Base-by-base conservation (phyloP, 1,284 basidiomycete species). In the Sphagnurus paluster region DNA sequence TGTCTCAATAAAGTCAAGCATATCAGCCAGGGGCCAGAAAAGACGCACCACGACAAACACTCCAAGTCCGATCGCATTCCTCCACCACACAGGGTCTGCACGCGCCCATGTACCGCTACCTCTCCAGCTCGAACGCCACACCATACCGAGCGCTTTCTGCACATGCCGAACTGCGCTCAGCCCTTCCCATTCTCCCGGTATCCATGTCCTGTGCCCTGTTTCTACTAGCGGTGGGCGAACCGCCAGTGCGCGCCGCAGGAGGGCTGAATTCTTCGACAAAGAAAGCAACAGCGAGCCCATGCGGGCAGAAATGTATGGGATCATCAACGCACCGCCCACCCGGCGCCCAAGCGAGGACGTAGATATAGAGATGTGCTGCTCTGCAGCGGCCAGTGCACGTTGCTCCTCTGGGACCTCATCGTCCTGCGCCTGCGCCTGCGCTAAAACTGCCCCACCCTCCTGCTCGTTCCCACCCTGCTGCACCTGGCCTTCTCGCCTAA, bases 1-100 rank as follows among this genome's bases (percentile, higher is more conserved):
- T 24, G 16, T n/a, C 14, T 14, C 8, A 23, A 38, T 21, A 30
- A 23, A 17, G 19, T 23, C 37, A 10, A 36, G 16, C 25, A 17
- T 3, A 58, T 13, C 6, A n/a, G 16, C 17, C 21, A 45, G 6
- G 8, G 14, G 26, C 20, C 19, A n/a, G 13, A 33, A 7, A 23
- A 30, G 9, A 67, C 80, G 54, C 55, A 84, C 82, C 42, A 86
- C 70, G 4, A 84, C 70, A 59, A 86, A 89, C 4, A 87, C 49
- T 0, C 84, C 84, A 6, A 88, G 66, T 0, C 87, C 87, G 34
- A 89, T 58, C 2, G 79, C 67, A 58, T 89, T 90, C 34, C 87
- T 68, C 87, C 86, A 89, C 86, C 87, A 89, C 8, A 89, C 82
- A 9, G 86, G 87, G 61, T 89, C 86, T 38, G 75, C 72, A 50